Percentiles rank a stretch among this genome's conserved stretches.
phyloP scores from a whole-genome alignment of 345 rosid species.

The Diplotaxis tenuifolia region DNA sequence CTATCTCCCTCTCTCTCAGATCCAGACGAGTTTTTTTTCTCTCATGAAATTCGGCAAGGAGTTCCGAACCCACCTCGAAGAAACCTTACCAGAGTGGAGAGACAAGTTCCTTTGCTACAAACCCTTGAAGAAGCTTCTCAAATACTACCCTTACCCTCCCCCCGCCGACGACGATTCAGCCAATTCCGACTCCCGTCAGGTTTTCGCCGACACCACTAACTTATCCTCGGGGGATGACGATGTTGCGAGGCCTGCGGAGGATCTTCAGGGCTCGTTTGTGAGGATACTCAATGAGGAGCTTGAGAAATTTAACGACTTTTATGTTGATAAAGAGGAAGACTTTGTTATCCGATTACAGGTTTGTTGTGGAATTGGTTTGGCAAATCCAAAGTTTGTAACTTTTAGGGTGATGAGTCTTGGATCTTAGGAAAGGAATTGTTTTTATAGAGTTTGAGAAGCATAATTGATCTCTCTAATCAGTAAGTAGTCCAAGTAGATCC shows the following conservation, averaged over 20 bases:
- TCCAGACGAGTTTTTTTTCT: not conserved
- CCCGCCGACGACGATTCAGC: slow-evolving; percentile 14
- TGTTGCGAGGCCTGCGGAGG: slow-evolving; percentile 27
- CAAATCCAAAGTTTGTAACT: not conserved
- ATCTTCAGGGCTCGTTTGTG: slow-evolving; percentile 65
- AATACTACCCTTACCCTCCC: slow-evolving; percentile 46
- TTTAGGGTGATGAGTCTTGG: not conserved
- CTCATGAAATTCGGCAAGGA: slow-evolving; percentile 91
- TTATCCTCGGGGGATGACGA: not conserved
- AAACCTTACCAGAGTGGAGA: slow-evolving; percentile 90
- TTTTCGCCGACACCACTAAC: slow-evolving; percentile 32
- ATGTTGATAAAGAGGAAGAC: slow-evolving; percentile 86
- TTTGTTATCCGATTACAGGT: slow-evolving; percentile 75
- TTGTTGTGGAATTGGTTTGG: too few species aligned
- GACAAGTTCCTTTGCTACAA: slow-evolving; percentile 95
- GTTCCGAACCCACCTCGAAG: slow-evolving; percentile 83
- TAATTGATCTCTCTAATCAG: not conserved
- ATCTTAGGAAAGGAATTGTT: not conserved
- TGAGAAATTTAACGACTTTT: slow-evolving; percentile 89
- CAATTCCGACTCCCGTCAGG: slow-evolving; percentile 22
- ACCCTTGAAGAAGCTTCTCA: slow-evolving; percentile 83
- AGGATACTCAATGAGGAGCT: slow-evolving; percentile 80
- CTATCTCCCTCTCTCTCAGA: not conserved
- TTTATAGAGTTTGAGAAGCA: not conserved
- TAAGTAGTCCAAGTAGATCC: not conserved